These are phyloP conservation scores for Monosporozyma unispora DNA, from an alignment of 805 yeast species.

Conservation along the genomic window DNA sequence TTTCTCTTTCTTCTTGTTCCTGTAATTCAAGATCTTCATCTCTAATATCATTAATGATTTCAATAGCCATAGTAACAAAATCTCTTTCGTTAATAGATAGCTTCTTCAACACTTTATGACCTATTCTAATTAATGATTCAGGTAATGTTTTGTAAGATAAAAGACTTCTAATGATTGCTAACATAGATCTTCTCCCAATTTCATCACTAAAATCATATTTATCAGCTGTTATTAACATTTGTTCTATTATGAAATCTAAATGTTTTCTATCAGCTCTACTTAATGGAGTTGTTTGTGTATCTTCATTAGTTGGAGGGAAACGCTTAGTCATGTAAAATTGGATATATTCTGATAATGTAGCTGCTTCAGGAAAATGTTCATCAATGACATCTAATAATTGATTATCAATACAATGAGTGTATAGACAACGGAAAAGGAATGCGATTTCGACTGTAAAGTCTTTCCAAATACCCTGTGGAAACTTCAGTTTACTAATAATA, in stretches of 20 bases:
- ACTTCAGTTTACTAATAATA: conserved; percentile 45
- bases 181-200: conserved; percentile 73
- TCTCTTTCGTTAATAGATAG: conserved; percentile 74
- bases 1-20: conserved; percentile 20
- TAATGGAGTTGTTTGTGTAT: conserved; percentile 5
- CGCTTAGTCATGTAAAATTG: conserved; percentile 48
- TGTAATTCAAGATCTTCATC: conserved; percentile 47
- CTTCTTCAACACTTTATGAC: conserved; percentile 58
- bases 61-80: conserved; percentile 76
- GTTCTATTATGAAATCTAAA: conserved; percentile 65
- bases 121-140: conserved; percentile 44
- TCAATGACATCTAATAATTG: conserved; percentile 50
- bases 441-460: conserved; percentile 66
- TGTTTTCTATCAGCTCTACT: conserved; percentile 43
- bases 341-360: conserved; percentile 54
- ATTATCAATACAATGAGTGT: conserved; percentile 51
- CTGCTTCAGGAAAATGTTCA: conserved; percentile 67
- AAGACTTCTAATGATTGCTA: conserved; percentile 49
- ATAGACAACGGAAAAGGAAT: conserved; percentile 60
- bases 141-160: conserved; percentile 48
- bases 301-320: conserved; percentile 9
- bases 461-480: conserved; percentile 62
- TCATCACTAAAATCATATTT: conserved; percentile 85
- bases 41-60: conserved; percentile 74
- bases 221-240: conserved; percentile 56